Evolutionary conservation across 2,329 filamentous ascomycete genomes (phyloP).

Genomic region (Aaosphaeria pasadenensis): DNA sequence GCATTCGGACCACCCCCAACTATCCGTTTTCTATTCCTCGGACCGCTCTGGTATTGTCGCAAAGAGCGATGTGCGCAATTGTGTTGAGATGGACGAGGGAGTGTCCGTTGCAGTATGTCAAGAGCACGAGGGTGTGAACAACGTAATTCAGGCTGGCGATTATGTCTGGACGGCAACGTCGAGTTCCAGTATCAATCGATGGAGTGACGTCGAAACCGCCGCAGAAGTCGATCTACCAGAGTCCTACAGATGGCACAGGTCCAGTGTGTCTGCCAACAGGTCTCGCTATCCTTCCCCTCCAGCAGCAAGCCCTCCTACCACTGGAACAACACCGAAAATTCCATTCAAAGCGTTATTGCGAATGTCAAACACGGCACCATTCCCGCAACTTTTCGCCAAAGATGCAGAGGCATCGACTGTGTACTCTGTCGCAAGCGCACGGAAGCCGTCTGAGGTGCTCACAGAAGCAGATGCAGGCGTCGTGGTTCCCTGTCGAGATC

Average conservation of each 20-base stretch:
- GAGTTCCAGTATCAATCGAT: conserved; percentile 88
- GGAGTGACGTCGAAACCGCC: conserved; percentile 80
- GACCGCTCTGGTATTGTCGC: conserved; percentile 92
- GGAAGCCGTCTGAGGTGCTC: conserved; percentile 58
- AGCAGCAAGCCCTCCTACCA: conserved; percentile 27
- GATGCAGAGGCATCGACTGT: conserved; percentile 57
- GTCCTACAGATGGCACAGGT: conserved; percentile 52
- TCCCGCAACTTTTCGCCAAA: conserved; percentile 56
- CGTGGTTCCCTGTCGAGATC: conserved; percentile 37
- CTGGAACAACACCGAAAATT: conserved; percentile 56
- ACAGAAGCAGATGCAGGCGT: conserved; percentile 36
- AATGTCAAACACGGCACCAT: conserved; percentile 79
- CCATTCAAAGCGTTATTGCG: conserved; percentile 74
- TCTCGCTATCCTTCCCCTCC: conserved; percentile 41
- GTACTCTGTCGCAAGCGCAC: conserved; percentile 47
- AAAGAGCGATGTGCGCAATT: conserved; percentile 84
- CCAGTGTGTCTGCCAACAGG: conserved; percentile 47
- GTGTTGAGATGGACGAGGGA: conserved; percentile 79
- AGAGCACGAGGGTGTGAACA: conserved; percentile 79
- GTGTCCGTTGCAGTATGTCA: conserved; percentile 87
- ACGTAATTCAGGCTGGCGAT: conserved; percentile 62
- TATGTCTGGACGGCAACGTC: conserved; percentile 89
- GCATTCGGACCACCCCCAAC: conserved; percentile 79
- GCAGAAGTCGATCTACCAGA: conserved; percentile 61
- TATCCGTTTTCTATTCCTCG: conserved; percentile 90